Conservation (phyloP, 192 early-diverging fungal genomes). For the Kickxella alabastrina region DNA sequence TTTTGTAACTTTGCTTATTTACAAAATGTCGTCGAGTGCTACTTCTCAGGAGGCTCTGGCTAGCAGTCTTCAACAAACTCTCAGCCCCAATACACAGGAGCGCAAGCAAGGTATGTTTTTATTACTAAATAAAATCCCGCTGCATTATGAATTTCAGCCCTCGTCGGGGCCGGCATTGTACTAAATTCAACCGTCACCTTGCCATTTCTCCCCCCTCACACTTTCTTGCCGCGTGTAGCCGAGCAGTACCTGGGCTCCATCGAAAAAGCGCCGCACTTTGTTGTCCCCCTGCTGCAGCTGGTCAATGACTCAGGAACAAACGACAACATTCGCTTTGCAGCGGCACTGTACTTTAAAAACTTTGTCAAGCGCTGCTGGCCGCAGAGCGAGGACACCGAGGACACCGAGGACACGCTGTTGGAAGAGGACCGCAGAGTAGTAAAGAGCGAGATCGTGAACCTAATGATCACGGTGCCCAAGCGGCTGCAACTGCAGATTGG, state of each 20-base stretch:
- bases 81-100: constrained; percentile 42
- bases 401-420: constrained; percentile 30
- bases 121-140: not conserved
- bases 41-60: constrained; percentile 29
- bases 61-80: constrained; percentile 48
- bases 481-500: constrained; percentile 83
- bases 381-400: constrained; percentile 37
- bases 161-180: no score
- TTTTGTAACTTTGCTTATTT: constrained; percentile 8
- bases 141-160: constrained; percentile 10
- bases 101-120: constrained; percentile 40
- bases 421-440: constrained; percentile 71
- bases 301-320: constrained; percentile 60
- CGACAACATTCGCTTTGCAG: constrained; percentile 68
- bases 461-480: constrained; percentile 81
- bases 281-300: constrained; percentile 70
- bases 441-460: constrained; percentile 75
- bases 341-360: constrained; percentile 94
- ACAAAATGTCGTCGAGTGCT: constrained; percentile 11
- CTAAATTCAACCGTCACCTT: no score
- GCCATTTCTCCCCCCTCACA: no score
- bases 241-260: constrained; percentile 53
- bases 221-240: constrained; percentile 54
- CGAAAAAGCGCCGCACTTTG: constrained; percentile 64
- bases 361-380: constrained; percentile 87